Percentiles rank a stretch among this genome's conserved stretches.
Conservation (phyloP, 2,329 filamentous ascomycete species). For the Arachnomyces sp. region DNA sequence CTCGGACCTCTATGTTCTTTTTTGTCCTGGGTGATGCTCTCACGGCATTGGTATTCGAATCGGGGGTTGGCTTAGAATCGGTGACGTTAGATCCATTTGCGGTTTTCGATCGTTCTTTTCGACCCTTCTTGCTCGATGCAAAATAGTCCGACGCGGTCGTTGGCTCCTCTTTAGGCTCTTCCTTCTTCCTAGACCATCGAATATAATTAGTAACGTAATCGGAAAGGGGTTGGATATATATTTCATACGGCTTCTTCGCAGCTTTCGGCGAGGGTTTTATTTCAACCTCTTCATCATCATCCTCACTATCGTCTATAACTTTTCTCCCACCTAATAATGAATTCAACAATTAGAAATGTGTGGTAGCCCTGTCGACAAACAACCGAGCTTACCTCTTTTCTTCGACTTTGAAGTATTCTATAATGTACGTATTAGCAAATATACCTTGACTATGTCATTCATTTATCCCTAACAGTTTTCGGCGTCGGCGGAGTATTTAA, state of each 20-base stretch:
- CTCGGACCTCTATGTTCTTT: conserved; percentile 47
- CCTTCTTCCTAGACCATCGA: conserved; percentile 36
- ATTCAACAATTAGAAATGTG: not conserved
- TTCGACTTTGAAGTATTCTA: conserved; percentile 23
- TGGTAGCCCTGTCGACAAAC: too few relatives aligned
- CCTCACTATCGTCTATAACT: conserved; percentile 73
- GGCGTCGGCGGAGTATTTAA: too few relatives aligned
- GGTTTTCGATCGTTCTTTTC: conserved; percentile 26
- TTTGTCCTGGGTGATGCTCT: conserved; percentile 29
- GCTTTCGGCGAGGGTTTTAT: conserved; percentile 29
- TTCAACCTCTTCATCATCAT: conserved; percentile 54
- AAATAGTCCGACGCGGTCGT: conserved; percentile 60
- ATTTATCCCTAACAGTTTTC: too few relatives aligned
- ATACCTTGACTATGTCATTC: conserved; percentile 12
- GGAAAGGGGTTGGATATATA: conserved; percentile 4
- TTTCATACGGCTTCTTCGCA: conserved; percentile 41
- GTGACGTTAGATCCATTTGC: conserved; percentile 20
- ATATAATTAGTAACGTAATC: not conserved
- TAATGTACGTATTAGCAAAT: conserved; percentile 3
- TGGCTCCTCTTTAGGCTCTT: conserved; percentile 46
- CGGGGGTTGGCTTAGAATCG: conserved; percentile 27
- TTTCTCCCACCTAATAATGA: conserved; percentile 49
- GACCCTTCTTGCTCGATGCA: conserved; percentile 49
- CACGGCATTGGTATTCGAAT: conserved; percentile 18
- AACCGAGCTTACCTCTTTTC: conserved; percentile 28